A percentile compares a stretch with the other conserved stretches of the same genome.
Conservation (phyloP, 331 rosid species). For the Dryas integrifolia region DNA sequence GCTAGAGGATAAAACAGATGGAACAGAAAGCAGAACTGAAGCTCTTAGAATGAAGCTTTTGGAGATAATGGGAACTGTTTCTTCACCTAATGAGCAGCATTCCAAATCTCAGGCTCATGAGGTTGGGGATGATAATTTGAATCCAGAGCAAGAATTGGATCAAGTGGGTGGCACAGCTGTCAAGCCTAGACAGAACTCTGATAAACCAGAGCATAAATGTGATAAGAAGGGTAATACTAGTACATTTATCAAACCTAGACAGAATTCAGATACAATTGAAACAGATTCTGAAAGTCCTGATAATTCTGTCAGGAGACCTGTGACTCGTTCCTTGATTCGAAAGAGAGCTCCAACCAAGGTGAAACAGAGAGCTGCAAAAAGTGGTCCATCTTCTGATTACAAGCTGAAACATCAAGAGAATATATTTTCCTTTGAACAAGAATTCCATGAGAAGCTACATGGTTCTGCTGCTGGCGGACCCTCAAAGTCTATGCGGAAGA, state of each 20-base stretch:
- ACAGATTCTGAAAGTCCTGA: slow-evolving; percentile 73
- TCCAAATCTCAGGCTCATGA: slow-evolving; percentile 42
- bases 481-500: slow-evolving; percentile 41
- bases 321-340: slow-evolving; percentile 54
- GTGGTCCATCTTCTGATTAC: slow-evolving; percentile 32
- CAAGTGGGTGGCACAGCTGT: slow-evolving; percentile 21
- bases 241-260: slow-evolving; percentile 34
- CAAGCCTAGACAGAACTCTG: slow-evolving; percentile 19
- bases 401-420: slow-evolving; percentile 44
- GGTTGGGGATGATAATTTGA: slow-evolving; percentile 33
- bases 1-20: slow-evolving; percentile 36
- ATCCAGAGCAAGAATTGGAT: slow-evolving; percentile 21
- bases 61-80: slow-evolving; percentile 67
- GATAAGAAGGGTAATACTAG: slow-evolving; percentile 36
- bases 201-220: slow-evolving; percentile 31
- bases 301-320: slow-evolving; percentile 49
- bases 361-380: slow-evolving; percentile 39
- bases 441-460: slow-evolving; percentile 30
- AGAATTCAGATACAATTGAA: slow-evolving; percentile 82
- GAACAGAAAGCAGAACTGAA: slow-evolving; percentile 60
- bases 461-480: slow-evolving; percentile 43
- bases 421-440: slow-evolving; percentile 41
- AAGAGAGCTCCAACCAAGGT: slow-evolving; percentile 47
- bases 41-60: slow-evolving; percentile 74
- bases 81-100: slow-evolving; percentile 49